Conservation (phyloP, 148 eudicot species). For the Rhododendron griersonianum region DNA sequence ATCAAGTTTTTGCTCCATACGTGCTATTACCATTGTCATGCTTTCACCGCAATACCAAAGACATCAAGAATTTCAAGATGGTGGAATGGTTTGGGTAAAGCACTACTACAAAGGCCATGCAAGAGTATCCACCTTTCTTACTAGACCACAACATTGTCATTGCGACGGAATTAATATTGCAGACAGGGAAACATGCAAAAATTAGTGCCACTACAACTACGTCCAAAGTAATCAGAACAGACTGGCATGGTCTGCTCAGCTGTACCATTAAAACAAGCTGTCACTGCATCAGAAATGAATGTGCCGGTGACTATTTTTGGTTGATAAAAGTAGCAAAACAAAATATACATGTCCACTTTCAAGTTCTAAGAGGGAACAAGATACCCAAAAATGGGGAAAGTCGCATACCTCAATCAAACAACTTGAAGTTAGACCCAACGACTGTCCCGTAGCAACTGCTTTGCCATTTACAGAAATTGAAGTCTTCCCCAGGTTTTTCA, state of each 20-base stretch:
- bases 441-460: conserved; percentile 40
- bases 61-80: neutral
- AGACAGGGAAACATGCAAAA: neutral
- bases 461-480: conserved; percentile 55
- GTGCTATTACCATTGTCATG: neutral
- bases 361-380: neutral
- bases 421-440: conserved; percentile 39
- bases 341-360: neutral
- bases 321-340: neutral
- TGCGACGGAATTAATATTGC: neutral
- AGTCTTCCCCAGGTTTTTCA: conserved; percentile 68
- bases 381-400: conserved; percentile 15
- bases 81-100: neutral
- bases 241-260: neutral
- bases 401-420: conserved; percentile 74
- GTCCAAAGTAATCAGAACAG: neutral
- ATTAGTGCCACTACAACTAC: neutral
- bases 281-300: neutral
- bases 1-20: neutral
- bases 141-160: neutral
- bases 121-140: neutral
- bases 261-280: neutral
- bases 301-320: neutral
- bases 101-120: neutral
- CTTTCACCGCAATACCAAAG: neutral